Evolutionary conservation across 2,329 filamentous ascomycete genomes (phyloP).

Genomic region (Calonectria pseudoturangicola): DNA sequence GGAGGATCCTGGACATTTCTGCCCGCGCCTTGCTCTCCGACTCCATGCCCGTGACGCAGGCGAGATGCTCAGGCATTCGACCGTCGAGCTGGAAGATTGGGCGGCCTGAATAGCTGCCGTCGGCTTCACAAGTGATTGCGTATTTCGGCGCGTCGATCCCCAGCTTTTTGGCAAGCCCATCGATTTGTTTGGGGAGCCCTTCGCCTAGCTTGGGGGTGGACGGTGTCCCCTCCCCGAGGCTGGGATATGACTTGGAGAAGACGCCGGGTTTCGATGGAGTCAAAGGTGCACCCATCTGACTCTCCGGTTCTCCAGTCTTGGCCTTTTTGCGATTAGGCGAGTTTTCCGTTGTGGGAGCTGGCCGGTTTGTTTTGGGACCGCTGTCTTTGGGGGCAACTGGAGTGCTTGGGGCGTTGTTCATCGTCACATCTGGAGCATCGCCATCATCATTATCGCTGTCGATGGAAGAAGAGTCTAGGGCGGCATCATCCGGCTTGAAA

Average conservation of each 20-base stretch:
- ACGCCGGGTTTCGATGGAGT: background rate
- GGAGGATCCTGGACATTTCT: slow-evolving; percentile 62
- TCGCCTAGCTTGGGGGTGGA: slow-evolving; percentile 25
- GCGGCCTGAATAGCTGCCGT: slow-evolving; percentile 60
- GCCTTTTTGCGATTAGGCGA: slow-evolving; percentile 39
- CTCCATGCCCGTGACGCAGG: slow-evolving; percentile 58
- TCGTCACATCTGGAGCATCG: background rate
- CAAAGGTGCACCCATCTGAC: slow-evolving; percentile 35
- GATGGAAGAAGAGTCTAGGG: background rate
- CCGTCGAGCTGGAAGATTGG: slow-evolving; percentile 58
- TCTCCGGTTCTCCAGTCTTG: slow-evolving; percentile 43
- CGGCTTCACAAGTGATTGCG: slow-evolving; percentile 43
- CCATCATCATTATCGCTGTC: background rate
- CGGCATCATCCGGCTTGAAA: background rate
- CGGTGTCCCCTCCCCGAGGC: background rate
- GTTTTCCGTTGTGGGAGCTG: slow-evolving; percentile 31
- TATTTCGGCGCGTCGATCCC: slow-evolving; percentile 60
- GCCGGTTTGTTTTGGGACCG: slow-evolving; percentile 3
- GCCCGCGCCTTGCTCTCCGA: slow-evolving; percentile 61
- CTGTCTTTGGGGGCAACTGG: background rate
- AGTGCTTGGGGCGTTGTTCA: background rate
- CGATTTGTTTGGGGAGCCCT: slow-evolving; percentile 54
- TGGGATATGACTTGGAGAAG: background rate
- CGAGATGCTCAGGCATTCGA: slow-evolving; percentile 57
- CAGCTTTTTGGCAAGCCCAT: slow-evolving; percentile 58